Percentiles rank a stretch among this genome's conserved stretches.
Conservation (phyloP, 208 protist species). For the Acanthamoeba castellanii region DNA sequence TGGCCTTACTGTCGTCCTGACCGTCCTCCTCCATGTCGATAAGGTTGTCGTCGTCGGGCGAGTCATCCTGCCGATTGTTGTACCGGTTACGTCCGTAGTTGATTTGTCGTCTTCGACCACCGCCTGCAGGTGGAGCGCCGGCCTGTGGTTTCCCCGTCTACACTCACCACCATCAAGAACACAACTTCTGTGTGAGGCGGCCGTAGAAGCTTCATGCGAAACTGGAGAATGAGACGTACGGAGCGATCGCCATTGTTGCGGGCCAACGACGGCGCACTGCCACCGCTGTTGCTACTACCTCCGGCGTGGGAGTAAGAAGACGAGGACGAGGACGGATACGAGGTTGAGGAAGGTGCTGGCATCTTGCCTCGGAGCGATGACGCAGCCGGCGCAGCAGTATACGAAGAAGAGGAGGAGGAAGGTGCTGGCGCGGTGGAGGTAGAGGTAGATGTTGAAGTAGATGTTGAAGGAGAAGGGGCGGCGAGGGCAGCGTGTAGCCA, state of each 20-base stretch:
- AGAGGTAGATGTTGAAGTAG: background rate
- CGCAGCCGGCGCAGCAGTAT: background rate
- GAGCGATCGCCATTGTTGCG: background rate
- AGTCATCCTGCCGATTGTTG: slow-evolving; percentile 24
- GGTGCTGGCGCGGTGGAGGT: background rate
- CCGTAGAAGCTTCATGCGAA: background rate
- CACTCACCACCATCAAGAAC: background rate
- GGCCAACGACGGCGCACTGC: slow-evolving; percentile 34
- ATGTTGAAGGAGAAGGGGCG: background rate
- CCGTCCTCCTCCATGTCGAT: background rate
- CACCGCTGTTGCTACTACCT: background rate
- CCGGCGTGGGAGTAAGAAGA: background rate
- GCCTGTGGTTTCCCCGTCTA: background rate
- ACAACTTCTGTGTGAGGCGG: background rate
- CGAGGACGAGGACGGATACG: background rate
- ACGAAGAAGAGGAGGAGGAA: background rate
- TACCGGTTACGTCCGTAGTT: slow-evolving; percentile 65
- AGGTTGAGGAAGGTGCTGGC: background rate
- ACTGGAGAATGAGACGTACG: background rate
- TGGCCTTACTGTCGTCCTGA: background rate
- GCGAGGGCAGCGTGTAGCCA: slow-evolving; percentile 39
- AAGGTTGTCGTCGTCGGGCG: slow-evolving; percentile 5
- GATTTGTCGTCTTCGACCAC: background rate
- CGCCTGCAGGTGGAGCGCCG: background rate
- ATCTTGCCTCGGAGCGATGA: background rate